Percentiles rank a stretch among this genome's conserved stretches.
Conservation (phyloP, 108 stramenopile genomes). For the Heterococcus sp. region DNA sequence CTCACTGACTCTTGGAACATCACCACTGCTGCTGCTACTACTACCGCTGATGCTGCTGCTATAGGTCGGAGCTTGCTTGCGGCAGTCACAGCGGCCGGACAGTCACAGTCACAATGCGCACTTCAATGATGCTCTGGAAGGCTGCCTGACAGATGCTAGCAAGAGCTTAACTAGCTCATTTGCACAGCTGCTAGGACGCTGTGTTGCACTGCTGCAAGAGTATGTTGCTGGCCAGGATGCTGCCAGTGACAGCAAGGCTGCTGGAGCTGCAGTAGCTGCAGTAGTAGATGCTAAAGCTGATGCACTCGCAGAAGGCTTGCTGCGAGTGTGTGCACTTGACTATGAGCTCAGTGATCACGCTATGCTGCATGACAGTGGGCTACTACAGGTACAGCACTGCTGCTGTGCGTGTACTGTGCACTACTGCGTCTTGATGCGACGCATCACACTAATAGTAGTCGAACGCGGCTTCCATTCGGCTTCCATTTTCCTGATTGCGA, state of each 20-base stretch:
- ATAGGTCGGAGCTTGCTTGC: background rate
- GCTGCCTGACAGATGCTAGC: constrained; percentile 33
- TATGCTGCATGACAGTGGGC: constrained; percentile 43
- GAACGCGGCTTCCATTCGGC: no score
- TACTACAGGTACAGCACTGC: constrained; percentile 27
- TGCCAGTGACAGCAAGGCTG: background rate
- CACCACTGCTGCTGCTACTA: no score
- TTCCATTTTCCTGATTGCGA: no score
- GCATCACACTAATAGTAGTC: no score
- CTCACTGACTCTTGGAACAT: no score
- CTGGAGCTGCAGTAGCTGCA: background rate
- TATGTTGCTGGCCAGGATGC: background rate
- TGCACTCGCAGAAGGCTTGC: background rate
- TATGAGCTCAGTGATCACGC: constrained; percentile 44
- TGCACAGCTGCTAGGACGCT: constrained; percentile 10
- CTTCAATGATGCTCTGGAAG: constrained; percentile 44
- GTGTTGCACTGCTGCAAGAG: constrained; percentile 4
- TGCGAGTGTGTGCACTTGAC: constrained; percentile 38
- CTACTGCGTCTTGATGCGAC: no score
- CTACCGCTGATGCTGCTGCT: no score
- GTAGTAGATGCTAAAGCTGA: background rate
- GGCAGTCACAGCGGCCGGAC: constrained; percentile 37
- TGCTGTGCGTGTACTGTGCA: no score
- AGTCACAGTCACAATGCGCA: constrained; percentile 39
- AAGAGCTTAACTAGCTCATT: constrained; percentile 18